These are phyloP conservation scores for Megacollybia marginata DNA, from an alignment of 768 basidiomycete genomes.

Conservation along the genomic window DNA sequence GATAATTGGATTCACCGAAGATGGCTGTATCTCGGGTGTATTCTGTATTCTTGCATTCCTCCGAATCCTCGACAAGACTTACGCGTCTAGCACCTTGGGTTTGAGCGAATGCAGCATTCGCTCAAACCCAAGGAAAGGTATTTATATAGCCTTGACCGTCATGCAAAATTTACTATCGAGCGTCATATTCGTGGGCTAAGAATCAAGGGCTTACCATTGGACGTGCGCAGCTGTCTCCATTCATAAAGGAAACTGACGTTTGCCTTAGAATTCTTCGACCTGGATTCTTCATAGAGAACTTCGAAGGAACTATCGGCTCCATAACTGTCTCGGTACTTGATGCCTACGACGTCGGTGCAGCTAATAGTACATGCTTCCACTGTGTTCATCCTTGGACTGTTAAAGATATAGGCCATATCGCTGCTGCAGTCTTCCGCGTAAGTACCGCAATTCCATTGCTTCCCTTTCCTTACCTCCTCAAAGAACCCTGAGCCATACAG, in stretches of 20 bases:
- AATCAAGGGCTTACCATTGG: slow-evolving; percentile 15
- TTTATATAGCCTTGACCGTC: no score
- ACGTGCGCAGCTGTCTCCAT: slow-evolving; percentile 12
- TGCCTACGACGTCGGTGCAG: slow-evolving; percentile 14
- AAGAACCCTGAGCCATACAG: slow-evolving; percentile 20
- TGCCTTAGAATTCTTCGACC: slow-evolving; percentile 22
- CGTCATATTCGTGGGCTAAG: slow-evolving; percentile 15
- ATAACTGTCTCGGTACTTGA: slow-evolving; percentile 16
- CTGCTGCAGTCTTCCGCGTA: slow-evolving; percentile 24
- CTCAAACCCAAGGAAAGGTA: no score
- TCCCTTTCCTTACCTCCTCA: not conserved
- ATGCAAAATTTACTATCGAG: slow-evolving; percentile 24
- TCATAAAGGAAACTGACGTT: not conserved
- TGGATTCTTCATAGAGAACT: slow-evolving; percentile 28
- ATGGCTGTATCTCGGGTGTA: slow-evolving; percentile 26
- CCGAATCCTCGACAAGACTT: no score
- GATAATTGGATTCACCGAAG: slow-evolving; percentile 9
- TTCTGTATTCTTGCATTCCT: slow-evolving; percentile 29
- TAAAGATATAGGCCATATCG: slow-evolving; percentile 20
- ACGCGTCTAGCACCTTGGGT: no score
- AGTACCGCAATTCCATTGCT: not conserved
- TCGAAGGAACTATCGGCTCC: slow-evolving; percentile 20
- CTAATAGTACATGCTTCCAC: slow-evolving; percentile 14
- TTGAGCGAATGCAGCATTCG: no score
- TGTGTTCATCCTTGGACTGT: not conserved